A percentile compares a stretch with the other conserved stretches of the same genome.
Evolutionary conservation across 495 filamentous ascomycete species (phyloP).

Genomic region (Hyaloscypha bicolor): DNA sequence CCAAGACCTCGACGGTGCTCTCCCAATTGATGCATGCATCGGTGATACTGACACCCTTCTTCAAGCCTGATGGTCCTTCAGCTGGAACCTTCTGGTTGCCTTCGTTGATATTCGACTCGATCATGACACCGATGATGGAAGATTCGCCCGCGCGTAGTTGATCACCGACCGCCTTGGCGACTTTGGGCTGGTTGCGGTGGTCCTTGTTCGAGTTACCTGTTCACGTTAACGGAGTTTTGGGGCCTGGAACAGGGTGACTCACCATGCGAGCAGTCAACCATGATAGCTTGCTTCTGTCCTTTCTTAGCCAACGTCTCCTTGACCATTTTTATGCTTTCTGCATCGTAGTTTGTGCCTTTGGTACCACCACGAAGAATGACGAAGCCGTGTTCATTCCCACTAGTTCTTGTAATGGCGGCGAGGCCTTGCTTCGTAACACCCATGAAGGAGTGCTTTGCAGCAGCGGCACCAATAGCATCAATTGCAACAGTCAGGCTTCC

Average conservation of each 20-base stretch:
- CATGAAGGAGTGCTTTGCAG: constrained; percentile 94
- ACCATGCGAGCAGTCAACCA: constrained; percentile 98
- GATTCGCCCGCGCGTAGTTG: constrained; percentile 87
- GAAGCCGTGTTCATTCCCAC: constrained; percentile 94
- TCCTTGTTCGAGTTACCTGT: constrained; percentile 74
- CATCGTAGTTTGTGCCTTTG: constrained; percentile 94
- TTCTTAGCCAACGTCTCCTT: constrained; percentile 84
- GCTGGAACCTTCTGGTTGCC: constrained; percentile 92
- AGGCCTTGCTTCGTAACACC: constrained; percentile 99
- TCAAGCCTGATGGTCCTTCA: constrained; percentile 75
- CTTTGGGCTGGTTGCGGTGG: constrained; percentile 89
- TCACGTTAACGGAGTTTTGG: constrained; percentile 29
- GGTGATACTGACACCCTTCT: constrained; percentile 95
- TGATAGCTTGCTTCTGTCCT: constrained; percentile 84
- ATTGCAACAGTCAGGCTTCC: constrained; percentile 94
- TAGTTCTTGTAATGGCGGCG: constrained; percentile 90
- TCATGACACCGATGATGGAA: constrained; percentile 95
- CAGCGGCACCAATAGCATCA: constrained; percentile 91
- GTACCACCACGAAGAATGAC: constrained; percentile 91
- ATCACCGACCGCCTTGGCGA: constrained; percentile 78
- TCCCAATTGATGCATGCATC: constrained; percentile 98
- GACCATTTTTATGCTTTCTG: constrained; percentile 73
- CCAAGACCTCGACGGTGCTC: constrained; percentile 79
- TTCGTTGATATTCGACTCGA: constrained; percentile 96
- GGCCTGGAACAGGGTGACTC: constrained; percentile 25